Evolutionary conservation across 805 yeast species (phyloP).

Genomic region (Wickerhamomyces subpelliculosus): DNA sequence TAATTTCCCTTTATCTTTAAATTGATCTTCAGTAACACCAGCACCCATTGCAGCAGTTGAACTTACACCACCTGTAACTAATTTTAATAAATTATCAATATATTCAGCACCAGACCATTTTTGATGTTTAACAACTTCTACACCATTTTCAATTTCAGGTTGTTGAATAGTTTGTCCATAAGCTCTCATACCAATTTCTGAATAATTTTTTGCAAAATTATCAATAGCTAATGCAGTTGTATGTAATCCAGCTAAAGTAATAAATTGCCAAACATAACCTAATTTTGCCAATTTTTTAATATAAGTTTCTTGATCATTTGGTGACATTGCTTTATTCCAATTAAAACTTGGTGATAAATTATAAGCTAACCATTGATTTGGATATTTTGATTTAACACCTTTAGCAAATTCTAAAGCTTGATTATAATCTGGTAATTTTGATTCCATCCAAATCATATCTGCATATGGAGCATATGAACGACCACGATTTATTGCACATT

Average conservation of each 20-base stretch:
- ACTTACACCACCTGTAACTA: constrained; percentile 90
- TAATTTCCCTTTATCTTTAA: constrained; percentile 36
- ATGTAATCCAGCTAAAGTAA: constrained; percentile 94
- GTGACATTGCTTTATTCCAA: constrained; percentile 92
- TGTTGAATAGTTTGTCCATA: constrained; percentile 85
- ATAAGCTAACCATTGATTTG: constrained; percentile 94
- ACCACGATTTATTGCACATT: constrained; percentile 95
- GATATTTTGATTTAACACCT: constrained; percentile 75
- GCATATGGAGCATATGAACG: constrained; percentile 93
- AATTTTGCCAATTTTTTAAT: constrained; percentile 78
- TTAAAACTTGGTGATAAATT: constrained; percentile 96
- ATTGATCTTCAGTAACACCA: constrained; percentile 97
- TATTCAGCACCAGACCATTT: constrained; percentile 99
- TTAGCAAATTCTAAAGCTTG: constrained; percentile 95
- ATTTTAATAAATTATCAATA: constrained; percentile 81
- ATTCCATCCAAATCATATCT: constrained; percentile 97
- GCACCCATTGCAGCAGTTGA: constrained; percentile 98
- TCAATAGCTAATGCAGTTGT: constrained; percentile 91
- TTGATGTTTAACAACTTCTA: constrained; percentile 96
- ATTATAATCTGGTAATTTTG: constrained; percentile 85
- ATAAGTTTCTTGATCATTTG: constrained; percentile 84
- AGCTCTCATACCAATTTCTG: constrained; percentile 88
- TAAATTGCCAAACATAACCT: constrained; percentile 97
- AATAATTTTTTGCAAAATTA: constrained; percentile 71
- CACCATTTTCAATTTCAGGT: constrained; percentile 80